Conservation (phyloP, 73 alveolate genomes). For the Tetrahymena thermophila region DNA sequence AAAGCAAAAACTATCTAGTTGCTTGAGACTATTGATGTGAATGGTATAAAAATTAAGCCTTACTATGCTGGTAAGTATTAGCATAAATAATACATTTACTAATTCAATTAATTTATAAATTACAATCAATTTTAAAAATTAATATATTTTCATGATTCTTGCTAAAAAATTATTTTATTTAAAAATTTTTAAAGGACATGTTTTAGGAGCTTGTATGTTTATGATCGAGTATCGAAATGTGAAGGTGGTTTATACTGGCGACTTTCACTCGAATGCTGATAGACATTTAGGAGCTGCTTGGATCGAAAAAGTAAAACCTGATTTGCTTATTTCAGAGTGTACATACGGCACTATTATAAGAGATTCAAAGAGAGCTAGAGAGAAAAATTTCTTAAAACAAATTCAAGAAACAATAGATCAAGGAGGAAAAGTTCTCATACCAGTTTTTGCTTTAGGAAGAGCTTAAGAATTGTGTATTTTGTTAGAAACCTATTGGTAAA, state of each 20-base stretch:
- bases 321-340: slow-evolving; percentile 91
- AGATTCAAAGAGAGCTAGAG: slow-evolving; percentile 95
- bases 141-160: too few species aligned
- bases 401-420: slow-evolving; percentile 92
- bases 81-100: too few species aligned
- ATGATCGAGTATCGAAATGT: slow-evolving; percentile 78
- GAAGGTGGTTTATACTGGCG: slow-evolving; percentile 98
- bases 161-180: too few species aligned
- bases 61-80: slow-evolving; percentile 4
- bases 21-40: slow-evolving; percentile 41
- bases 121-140: too few species aligned
- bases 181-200: slow-evolving; percentile 73
- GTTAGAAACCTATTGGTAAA: slow-evolving; percentile 95
- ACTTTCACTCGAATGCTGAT: slow-evolving; percentile 90
- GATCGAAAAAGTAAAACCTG: slow-evolving; percentile 87
- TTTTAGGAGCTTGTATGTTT: slow-evolving; percentile 93
- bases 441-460: slow-evolving; percentile 99
- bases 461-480: slow-evolving; percentile 98
- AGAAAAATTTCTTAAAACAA: slow-evolving; percentile 88
- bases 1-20: slow-evolving; percentile 56
- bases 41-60: slow-evolving; percentile 3
- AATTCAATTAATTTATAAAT: too few species aligned
- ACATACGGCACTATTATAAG: slow-evolving; percentile 82
- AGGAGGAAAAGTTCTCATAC: slow-evolving; percentile 98
- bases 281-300: slow-evolving; percentile 96